Evolutionary conservation across 148 eudicot species (phyloP), one percentile per base, ranked within the genome.

Genomic region (Rhododendron simsii): DNA sequence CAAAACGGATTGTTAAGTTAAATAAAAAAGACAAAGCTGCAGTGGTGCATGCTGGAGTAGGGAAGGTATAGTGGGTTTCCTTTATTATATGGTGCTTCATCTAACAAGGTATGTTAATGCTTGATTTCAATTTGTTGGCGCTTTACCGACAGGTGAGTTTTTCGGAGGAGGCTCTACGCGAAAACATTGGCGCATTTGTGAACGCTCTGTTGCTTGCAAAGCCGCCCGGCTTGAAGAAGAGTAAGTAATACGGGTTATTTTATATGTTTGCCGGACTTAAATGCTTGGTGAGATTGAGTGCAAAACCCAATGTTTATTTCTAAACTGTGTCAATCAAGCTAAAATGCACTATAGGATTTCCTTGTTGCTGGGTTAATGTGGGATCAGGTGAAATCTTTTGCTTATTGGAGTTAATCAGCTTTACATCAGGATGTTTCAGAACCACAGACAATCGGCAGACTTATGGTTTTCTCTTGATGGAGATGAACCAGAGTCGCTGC

Each of bases 171-270:
- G 93, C 95, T 85, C 87, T 96, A 86, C 92, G 91, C 33, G 99
- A 94, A 86, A 96, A 96, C 82, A 85, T 96, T 26, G 98, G 98
- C 86, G 98, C 99, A 73, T 96, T 96, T 89, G 97, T 94, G 86
- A 92, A 93, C 78, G 96, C 99, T 55, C 97, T 96, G 83, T 92
- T 96, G 94, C 94, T 90, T 86, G 98, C 99, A 79, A 96, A 96
- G 86, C 99, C 99, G 75, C 91, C 92, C 1, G 98, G 98, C 45
- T 84, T 96, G 73, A 96, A 96, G 90, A 96, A 96, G 94, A 96
- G 99, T 96, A 93, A 89, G 98, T 91, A 74, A 84, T 81, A 37
- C 57, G 20, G 45, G 45, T 41, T 41, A 41, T 51, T 30, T 63
- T 87, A 18, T 7, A 26, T 84, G 26, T 80, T 86, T 65, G 59